These are phyloP conservation scores for Pleurozium schreberi DNA, from an alignment of 225 moss, liverwort and hornwort species.

Conservation along the genomic window DNA sequence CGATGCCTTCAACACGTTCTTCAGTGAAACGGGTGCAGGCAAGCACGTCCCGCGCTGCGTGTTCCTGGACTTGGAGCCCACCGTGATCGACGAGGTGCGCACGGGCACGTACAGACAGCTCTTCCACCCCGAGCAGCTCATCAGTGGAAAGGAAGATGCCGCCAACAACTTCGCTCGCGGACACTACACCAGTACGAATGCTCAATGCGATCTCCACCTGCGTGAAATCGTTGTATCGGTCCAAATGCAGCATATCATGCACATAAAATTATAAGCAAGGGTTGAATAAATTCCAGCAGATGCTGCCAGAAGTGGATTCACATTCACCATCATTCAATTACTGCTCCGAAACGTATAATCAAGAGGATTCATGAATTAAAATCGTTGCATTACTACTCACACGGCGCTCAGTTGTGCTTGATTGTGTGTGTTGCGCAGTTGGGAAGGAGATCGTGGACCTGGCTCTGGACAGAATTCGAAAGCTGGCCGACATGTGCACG, in stretches of 20 bases:
- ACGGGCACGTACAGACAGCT: neutral
- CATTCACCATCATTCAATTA: neutral
- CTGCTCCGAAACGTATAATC: neutral
- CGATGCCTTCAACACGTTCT: neutral
- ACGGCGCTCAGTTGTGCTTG: neutral
- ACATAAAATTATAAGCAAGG: no score
- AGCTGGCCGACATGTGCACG: neutral
- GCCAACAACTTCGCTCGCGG: constrained; percentile 56
- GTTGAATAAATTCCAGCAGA: neutral
- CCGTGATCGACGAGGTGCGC: neutral
- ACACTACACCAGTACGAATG: constrained; percentile 22
- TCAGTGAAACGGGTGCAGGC: neutral
- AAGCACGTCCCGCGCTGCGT: neutral
- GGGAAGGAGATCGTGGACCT: neutral
- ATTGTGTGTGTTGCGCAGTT: neutral
- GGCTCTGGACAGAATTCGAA: neutral
- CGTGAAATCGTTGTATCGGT: neutral
- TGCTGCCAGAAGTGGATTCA: no score
- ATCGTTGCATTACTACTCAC: no score
- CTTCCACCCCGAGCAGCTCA: constrained; percentile 50
- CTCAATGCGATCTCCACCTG: neutral
- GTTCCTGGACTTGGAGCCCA: neutral
- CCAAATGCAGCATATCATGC: neutral
- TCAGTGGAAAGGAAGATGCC: constrained; percentile 46
- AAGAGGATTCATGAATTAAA: no score